Percentiles rank a stretch among this genome's conserved stretches.
phyloP scores from a whole-genome alignment of 352 stramenopile species.

The Phytophthora sp. region DNA sequence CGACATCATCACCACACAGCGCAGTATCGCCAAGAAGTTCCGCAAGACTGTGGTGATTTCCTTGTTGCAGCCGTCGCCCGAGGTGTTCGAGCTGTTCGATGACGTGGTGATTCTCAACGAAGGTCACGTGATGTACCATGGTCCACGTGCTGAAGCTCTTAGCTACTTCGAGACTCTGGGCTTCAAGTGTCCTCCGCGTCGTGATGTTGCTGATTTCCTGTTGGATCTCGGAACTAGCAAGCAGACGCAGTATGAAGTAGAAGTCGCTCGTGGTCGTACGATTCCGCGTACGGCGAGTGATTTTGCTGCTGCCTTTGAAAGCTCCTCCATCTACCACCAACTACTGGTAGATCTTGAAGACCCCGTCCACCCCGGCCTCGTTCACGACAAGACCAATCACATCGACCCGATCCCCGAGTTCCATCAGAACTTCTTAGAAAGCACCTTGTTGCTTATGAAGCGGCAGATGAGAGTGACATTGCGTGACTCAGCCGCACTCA shows the following conservation, averaged over 20 bases:
- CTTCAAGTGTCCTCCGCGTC: conserved; percentile 54
- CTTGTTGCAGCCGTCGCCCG: conserved; percentile 90
- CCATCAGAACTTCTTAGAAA: conserved; percentile 37
- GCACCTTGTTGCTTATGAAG: conserved; percentile 25
- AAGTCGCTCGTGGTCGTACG: not conserved
- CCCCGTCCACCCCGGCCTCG: conserved; percentile 4
- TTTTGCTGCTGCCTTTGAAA: conserved; percentile 30
- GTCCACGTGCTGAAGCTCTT: conserved; percentile 61
- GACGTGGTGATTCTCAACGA: conserved; percentile 93
- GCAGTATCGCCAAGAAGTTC: conserved; percentile 57
- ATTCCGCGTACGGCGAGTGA: conserved; percentile 32
- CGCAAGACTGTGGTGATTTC: conserved; percentile 70
- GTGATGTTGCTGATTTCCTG: conserved; percentile 92
- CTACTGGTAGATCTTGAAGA: conserved; percentile 24
- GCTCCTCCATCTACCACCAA: conserved; percentile 18
- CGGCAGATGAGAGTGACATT: conserved; percentile 52
- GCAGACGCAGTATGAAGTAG: conserved; percentile 44
- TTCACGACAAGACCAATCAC: conserved; percentile 63
- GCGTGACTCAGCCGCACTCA: conserved; percentile 42
- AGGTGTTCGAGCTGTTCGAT: conserved; percentile 94
- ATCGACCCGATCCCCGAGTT: conserved; percentile 69
- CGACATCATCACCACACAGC: conserved; percentile 64
- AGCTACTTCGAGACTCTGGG: conserved; percentile 84
- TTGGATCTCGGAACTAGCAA: conserved; percentile 60
- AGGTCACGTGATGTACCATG: conserved; percentile 89